A percentile compares a stretch with the other conserved stretches of the same genome.
Conservation (phyloP, 345 rosid species). For the Cardamine resedifolia region DNA sequence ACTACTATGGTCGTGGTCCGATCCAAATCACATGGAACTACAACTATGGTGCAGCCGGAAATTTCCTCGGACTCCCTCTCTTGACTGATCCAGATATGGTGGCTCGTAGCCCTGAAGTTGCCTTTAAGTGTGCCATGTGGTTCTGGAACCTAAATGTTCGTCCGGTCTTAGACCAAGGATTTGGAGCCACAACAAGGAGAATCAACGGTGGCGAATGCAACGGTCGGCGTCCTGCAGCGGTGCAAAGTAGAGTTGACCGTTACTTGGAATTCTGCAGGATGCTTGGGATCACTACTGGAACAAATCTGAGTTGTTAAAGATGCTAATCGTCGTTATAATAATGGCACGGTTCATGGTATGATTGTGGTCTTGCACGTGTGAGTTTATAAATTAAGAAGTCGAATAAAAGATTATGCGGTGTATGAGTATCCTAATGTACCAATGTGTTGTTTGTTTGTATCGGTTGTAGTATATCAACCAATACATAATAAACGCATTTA, state of each 20-base stretch:
- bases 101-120: conserved; percentile 39
- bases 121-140: conserved; percentile 59
- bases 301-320: conserved; percentile 41
- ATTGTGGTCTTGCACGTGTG: conserved; percentile 19
- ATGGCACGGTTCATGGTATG: conserved; percentile 12
- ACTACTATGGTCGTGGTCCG: conserved; percentile 62
- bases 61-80: conserved; percentile 40
- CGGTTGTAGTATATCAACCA: conserved; percentile 13
- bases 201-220: conserved; percentile 59
- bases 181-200: conserved; percentile 47
- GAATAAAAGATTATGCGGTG: conserved; percentile 26
- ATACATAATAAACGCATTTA: conserved; percentile 9
- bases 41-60: conserved; percentile 58
- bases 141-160: conserved; percentile 59
- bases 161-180: conserved; percentile 47
- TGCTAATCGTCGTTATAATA: neutral
- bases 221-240: conserved; percentile 35
- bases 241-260: conserved; percentile 40
- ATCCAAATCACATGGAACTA: conserved; percentile 62
- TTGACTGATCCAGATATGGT: conserved; percentile 51
- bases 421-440: conserved; percentile 22
- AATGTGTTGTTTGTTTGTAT: conserved; percentile 23
- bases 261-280: conserved; percentile 43
- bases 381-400: conserved; percentile 9
- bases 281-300: conserved; percentile 41